Percentiles rank a stretch among this genome's conserved stretches.
phyloP scores from a whole-genome alignment of 163 green algal genomes.

The Prototheca cutis region DNA sequence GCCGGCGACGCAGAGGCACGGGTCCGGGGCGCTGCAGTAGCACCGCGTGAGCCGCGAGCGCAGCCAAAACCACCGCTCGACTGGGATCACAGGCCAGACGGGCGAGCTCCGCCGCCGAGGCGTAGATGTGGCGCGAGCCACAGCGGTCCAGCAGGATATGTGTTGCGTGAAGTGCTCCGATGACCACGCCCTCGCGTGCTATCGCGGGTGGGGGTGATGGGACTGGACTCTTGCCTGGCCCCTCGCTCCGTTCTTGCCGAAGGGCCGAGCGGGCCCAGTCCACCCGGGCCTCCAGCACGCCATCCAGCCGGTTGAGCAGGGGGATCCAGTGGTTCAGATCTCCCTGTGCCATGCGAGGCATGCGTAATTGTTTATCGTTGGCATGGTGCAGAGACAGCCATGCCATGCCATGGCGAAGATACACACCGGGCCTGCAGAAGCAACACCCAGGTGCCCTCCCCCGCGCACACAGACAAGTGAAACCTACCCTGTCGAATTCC shows the following conservation, averaged over 20 bases:
- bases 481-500: slow-evolving; percentile 63
- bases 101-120: slow-evolving; percentile 57
- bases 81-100: slow-evolving; percentile 66
- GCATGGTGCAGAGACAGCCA: too few species aligned
- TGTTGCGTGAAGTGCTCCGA: slow-evolving; percentile 45
- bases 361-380: too few species aligned
- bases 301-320: slow-evolving; percentile 79
- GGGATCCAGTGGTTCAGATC: slow-evolving; percentile 83
- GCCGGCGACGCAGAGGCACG: background rate
- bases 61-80: slow-evolving; percentile 47
- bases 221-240: too few species aligned
- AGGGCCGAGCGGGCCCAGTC: slow-evolving; percentile 48
- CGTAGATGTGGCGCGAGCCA: slow-evolving; percentile 84
- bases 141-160: slow-evolving; percentile 79
- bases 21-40: slow-evolving; percentile 18
- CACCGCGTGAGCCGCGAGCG: slow-evolving; percentile 45
- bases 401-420: too few species aligned
- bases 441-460: background rate
- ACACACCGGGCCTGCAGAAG: too few species aligned
- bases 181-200: background rate
- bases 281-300: background rate
- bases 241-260: slow-evolving; percentile 5
- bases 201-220: too few species aligned
- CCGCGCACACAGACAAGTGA: too few species aligned
- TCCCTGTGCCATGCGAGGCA: slow-evolving; percentile 51